Evolutionary conservation across 805 yeast species (phyloP).

Genomic region (Sugiyamaella boreocaroliniensis): DNA sequence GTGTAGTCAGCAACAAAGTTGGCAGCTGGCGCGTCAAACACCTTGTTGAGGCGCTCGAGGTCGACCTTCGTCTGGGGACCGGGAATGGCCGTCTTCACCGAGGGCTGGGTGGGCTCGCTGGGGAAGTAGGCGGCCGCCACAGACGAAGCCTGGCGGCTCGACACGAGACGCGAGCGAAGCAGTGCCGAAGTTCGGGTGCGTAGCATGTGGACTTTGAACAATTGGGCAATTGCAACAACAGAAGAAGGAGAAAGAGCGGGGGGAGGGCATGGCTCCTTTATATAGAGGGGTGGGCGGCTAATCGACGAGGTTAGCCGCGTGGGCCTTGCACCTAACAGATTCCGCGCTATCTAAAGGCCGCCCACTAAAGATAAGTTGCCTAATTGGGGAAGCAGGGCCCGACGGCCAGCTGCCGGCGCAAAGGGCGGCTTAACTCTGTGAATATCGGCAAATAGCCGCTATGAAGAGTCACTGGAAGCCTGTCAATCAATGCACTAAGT

Average conservation of each 20-base stretch:
- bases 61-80: conserved; percentile 62
- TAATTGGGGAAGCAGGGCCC: background rate
- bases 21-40: conserved; percentile 65
- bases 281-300: background rate
- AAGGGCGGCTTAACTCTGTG: background rate
- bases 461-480: too few relatives aligned
- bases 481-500: too few relatives aligned
- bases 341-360: background rate
- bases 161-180: conserved; percentile 1
- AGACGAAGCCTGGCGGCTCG: conserved; percentile 6
- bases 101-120: conserved; percentile 69
- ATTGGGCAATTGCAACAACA: background rate
- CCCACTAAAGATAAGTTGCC: background rate
- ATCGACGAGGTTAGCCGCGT: background rate
- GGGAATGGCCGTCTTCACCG: conserved; percentile 58
- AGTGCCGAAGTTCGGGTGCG: background rate
- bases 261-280: background rate
- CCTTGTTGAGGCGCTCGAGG: conserved; percentile 47
- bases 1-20: conserved; percentile 72
- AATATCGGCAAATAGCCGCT: background rate
- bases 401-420: background rate
- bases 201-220: conserved; percentile 7
- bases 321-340: background rate
- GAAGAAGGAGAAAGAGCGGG: background rate
- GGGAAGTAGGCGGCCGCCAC: conserved; percentile 17